Evolutionary conservation across 1,284 basidiomycete genomes (phyloP).

Genomic region (Melampsora larici-populina): DNA sequence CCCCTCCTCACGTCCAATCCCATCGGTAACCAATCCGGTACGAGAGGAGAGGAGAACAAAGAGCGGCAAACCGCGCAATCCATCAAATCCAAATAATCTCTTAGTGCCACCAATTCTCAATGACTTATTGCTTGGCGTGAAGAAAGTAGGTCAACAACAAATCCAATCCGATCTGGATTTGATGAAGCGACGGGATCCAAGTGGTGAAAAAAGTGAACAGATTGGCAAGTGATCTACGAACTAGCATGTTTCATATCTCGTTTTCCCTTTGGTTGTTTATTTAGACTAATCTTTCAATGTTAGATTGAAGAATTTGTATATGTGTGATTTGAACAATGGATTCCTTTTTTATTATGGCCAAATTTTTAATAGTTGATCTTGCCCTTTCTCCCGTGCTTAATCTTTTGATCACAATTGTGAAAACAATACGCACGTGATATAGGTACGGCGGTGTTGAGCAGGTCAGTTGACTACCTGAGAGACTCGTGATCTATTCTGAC

Average conservation of each 20-base stretch:
- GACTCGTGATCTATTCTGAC: not conserved
- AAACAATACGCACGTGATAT: not conserved
- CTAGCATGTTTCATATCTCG: too few relatives aligned
- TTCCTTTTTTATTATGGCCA: too few relatives aligned
- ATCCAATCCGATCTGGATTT: not conserved
- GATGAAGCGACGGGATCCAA: not conserved
- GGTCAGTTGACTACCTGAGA: not conserved
- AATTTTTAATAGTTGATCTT: too few relatives aligned
- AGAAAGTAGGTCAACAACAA: not conserved
- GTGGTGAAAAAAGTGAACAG: not conserved
- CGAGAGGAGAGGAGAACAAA: not conserved
- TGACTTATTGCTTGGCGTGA: not conserved
- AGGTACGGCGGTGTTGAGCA: constrained; percentile 1
- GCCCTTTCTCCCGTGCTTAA: too few relatives aligned
- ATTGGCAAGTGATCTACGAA: constrained; percentile 1
- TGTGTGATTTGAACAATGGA: too few relatives aligned
- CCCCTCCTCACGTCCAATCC: not conserved
- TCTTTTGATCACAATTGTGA: too few relatives aligned
- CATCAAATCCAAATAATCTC: not conserved
- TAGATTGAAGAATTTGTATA: too few relatives aligned
- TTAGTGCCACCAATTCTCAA: not conserved
- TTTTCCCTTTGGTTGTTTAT: too few relatives aligned
- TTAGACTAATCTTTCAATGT: too few relatives aligned
- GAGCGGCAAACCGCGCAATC: not conserved
- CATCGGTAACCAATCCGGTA: not conserved